Base-by-base conservation (phyloP, 108 stramenopile genomes). In the Seminavis robusta region DNA sequence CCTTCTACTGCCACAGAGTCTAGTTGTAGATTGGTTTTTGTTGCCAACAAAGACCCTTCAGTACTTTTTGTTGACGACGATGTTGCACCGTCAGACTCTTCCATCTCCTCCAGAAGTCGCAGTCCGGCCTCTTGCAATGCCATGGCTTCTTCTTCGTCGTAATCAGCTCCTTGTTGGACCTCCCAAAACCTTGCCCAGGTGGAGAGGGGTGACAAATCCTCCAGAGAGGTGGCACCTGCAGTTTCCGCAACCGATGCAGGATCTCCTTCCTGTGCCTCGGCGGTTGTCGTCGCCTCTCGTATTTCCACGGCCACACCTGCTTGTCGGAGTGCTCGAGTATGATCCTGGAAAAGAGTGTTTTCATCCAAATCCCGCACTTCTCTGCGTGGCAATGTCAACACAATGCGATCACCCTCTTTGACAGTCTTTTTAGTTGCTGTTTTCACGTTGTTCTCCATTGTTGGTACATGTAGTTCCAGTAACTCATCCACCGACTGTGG, bases 231-330 rank as follows among this genome's bases (percentile, higher is more conserved):
- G 56, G 26, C 32, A 38, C 21, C 38, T 15, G 25, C 31, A 13
- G 30, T 37, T n/a, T 47, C 10, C n/a, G n/a, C n/a, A n/a, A n/a
- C n/a, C n/a, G n/a, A n/a, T n/a, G n/a, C n/a, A 33, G 19, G 3
- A 13, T 21, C 15, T 17, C 0, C 40, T 1, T 37, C 57, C 25
- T 38, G 52, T 39, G 32, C 34, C 23, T 52, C 52, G n/a, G n/a
- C n/a, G 6, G 8, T 16, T 13, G 16, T 26, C 10, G 1, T 40
- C 28, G 52, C 59, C 45, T 89, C 81, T 55, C 86, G 62, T 51
- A 92, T 60, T 50, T 92, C 86, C 6, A 92, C 86, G 23, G 56
- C 44, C 1, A 79, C 71, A 7, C 80, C 84, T 27, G 42, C 25
- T 32, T 64, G 20, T 48, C 86, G 71, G 30, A 88, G 49, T 21